Conservation (phyloP, 176 grass and related monocot species). For the Tuctoria greenei region DNA sequence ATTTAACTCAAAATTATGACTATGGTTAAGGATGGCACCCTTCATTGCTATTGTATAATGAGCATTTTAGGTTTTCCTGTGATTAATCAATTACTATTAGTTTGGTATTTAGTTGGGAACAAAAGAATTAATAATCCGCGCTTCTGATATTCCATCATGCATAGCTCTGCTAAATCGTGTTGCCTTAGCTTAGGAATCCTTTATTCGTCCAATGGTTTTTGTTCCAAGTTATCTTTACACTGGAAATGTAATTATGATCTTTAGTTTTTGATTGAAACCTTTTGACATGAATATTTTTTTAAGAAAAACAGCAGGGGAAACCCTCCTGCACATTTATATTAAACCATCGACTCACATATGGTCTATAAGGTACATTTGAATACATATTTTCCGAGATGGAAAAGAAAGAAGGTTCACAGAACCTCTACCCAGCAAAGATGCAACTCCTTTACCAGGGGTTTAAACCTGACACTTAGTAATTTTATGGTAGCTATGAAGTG, state of each 20-base stretch:
- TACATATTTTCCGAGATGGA: no score
- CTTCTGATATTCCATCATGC: neutral
- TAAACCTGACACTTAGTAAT: no score
- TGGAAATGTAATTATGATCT: conserved; percentile 24
- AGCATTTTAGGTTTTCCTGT: neutral
- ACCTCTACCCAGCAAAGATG: no score
- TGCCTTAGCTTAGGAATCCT: neutral
- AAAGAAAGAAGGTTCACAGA: no score
- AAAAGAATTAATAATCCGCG: neutral
- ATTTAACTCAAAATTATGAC: no score
- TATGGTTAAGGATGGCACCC: no score
- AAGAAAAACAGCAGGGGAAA: no score
- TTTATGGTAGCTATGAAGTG: no score
- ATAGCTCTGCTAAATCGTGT: neutral
- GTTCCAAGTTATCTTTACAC: conserved; percentile 1
- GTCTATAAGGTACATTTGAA: no score
- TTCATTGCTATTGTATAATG: neutral
- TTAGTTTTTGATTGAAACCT: neutral
- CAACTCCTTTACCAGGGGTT: no score
- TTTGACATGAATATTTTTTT: neutral
- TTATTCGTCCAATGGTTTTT: neutral
- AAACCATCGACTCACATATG: no score
- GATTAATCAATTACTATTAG: neutral
- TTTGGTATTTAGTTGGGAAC: neutral
- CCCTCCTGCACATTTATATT: no score